Conservation (phyloP, 2,329 filamentous ascomycete genomes). For the Madurella mycetomatis region DNA sequence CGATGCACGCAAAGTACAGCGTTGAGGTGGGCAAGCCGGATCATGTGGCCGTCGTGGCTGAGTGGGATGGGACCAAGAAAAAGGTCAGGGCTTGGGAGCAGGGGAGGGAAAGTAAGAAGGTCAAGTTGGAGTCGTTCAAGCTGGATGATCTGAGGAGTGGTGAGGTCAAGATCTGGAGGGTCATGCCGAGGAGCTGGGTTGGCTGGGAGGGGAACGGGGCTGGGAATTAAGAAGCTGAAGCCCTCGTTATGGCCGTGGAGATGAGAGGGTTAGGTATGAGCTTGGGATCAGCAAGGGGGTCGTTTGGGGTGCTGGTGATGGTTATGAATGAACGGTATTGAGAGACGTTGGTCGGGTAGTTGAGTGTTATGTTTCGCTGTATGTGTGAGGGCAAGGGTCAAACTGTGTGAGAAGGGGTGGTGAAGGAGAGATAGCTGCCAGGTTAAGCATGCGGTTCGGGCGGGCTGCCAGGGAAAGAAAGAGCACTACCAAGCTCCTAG, state of each 20-base stretch:
- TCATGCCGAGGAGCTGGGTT: constrained; percentile 88
- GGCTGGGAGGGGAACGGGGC: constrained; percentile 61
- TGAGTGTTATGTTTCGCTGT: background rate
- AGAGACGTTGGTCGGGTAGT: background rate
- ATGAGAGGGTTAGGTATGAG: constrained; percentile 10
- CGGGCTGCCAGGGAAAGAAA: background rate
- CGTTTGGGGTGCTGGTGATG: constrained; percentile 20
- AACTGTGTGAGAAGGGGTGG: background rate
- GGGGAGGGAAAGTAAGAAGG: constrained; percentile 86
- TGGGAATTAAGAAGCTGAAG: constrained; percentile 39
- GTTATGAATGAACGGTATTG: constrained; percentile 14
- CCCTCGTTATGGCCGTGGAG: constrained; percentile 17
- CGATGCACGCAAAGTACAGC: constrained; percentile 92
- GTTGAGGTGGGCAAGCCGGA: constrained; percentile 82
- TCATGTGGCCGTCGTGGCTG: constrained; percentile 85
- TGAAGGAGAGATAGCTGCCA: background rate
- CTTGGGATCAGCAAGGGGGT: constrained; percentile 1
- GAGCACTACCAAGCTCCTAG: background rate
- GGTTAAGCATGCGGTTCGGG: too few relatives aligned
- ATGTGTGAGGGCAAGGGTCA: background rate
- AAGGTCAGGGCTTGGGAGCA: constrained; percentile 96
- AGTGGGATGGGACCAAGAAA: constrained; percentile 99
- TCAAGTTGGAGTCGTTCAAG: constrained; percentile 90
- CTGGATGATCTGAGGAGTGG: constrained; percentile 87
- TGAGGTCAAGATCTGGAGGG: constrained; percentile 95